Evolutionary conservation across 768 basidiomycete genomes (phyloP).

Genomic region (Epithele typhae): DNA sequence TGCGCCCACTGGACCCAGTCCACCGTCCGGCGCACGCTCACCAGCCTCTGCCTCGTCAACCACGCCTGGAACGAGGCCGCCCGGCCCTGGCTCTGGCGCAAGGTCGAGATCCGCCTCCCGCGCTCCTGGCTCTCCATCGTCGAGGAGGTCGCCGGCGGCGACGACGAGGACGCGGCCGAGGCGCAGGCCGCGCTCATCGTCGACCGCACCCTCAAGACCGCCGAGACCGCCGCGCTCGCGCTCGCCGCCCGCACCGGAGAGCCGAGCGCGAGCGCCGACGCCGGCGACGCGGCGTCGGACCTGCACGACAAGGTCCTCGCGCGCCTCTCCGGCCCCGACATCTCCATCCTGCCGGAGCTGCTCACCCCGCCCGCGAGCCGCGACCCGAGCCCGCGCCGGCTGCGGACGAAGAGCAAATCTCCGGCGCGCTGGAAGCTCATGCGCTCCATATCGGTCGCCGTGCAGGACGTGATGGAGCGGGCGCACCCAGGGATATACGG

Average conservation of each 20-base stretch:
- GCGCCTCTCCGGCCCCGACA: constrained; percentile 56
- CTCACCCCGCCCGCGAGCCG: constrained; percentile 78
- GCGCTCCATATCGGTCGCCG: constrained; percentile 72
- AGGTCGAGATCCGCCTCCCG: constrained; percentile 78
- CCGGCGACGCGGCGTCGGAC: constrained; percentile 35
- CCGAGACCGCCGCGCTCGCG: constrained; percentile 58
- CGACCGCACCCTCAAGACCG: constrained; percentile 63
- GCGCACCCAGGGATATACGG: constrained; percentile 70
- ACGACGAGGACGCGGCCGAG: constrained; percentile 40
- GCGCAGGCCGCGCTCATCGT: constrained; percentile 62
- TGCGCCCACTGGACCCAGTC: constrained; percentile 67
- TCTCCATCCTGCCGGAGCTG: constrained; percentile 67
- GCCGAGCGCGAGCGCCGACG: constrained; percentile 28
- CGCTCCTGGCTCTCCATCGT: constrained; percentile 81
- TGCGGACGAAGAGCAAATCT: constrained; percentile 73
- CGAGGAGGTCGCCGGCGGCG: constrained; percentile 73
- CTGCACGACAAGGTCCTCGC: constrained; percentile 61
- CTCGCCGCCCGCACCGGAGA: constrained; percentile 40
- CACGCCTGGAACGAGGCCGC: constrained; percentile 77
- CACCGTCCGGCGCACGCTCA: constrained; percentile 58
- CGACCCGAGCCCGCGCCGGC: constrained; percentile 75
- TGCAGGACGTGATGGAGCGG: constrained; percentile 63
- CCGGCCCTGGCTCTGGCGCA: constrained; percentile 86
- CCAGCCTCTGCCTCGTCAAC: constrained; percentile 71
- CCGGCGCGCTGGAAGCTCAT: constrained; percentile 83